These are phyloP conservation scores for Mycena haematopus DNA, from an alignment of 768 basidiomycete genomes.

Conservation along the genomic window DNA sequence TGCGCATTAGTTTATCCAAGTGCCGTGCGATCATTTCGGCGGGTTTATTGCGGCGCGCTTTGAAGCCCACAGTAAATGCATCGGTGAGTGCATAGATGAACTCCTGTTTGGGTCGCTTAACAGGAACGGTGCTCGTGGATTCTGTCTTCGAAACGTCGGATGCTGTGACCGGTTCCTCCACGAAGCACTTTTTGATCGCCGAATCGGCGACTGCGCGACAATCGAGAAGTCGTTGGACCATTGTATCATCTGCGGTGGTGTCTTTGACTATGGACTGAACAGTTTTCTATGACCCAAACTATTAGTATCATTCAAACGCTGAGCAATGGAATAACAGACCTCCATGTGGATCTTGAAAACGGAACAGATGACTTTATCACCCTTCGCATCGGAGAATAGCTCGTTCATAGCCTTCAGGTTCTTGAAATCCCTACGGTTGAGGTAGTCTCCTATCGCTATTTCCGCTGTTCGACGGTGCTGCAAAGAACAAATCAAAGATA, in stretches of 20 bases:
- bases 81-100: conserved; percentile 74
- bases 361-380: conserved; percentile 56
- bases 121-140: conserved; percentile 41
- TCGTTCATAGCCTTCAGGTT: conserved; percentile 61
- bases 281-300: conserved; percentile 45
- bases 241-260: conserved; percentile 66
- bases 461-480: background rate
- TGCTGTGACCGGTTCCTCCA: conserved; percentile 42
- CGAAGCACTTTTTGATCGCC: conserved; percentile 58
- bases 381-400: conserved; percentile 65
- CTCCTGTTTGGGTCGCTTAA: conserved; percentile 52
- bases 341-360: conserved; percentile 70
- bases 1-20: conserved; percentile 86
- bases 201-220: conserved; percentile 67
- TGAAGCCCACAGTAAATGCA: conserved; percentile 78
- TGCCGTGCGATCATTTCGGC: conserved; percentile 94
- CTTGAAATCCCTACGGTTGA: conserved; percentile 51
- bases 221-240: conserved; percentile 76
- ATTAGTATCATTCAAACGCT: background rate
- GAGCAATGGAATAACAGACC: conserved; percentile 43
- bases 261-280: conserved; percentile 76
- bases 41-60: conserved; percentile 77
- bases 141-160: conserved; percentile 24
- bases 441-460: conserved; percentile 60
- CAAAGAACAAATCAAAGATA: conserved; percentile 10